Evolutionary conservation across 1,284 basidiomycete species (phyloP).

Genomic region (Irpex sp.): DNA sequence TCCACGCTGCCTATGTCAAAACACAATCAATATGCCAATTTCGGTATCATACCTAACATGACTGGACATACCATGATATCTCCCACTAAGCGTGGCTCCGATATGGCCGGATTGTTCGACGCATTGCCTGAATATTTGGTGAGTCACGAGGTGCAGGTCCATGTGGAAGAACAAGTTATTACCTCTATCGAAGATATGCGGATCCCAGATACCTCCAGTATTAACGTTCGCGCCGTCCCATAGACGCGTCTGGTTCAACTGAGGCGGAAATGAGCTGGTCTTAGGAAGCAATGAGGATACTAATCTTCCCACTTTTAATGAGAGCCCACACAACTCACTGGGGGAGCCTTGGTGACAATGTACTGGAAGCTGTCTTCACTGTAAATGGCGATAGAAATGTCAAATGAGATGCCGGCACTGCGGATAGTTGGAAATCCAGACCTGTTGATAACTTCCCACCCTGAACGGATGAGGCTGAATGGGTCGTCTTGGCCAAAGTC

Average conservation of each 20-base stretch:
- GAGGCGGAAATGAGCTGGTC: conserved; percentile 22
- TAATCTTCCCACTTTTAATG: neutral
- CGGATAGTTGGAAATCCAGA: conserved; percentile 1
- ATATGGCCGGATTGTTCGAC: conserved; percentile 21
- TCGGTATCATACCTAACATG: neutral
- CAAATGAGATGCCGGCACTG: neutral
- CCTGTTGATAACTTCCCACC: conserved; percentile 27
- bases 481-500: conserved; percentile 31
- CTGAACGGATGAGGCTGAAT: conserved; percentile 22
- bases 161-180: neutral
- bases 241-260: conserved; percentile 24
- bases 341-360: conserved; percentile 28
- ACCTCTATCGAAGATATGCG: conserved; percentile 25
- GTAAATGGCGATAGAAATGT: conserved; percentile 8
- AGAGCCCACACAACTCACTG: neutral
- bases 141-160: neutral
- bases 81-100: conserved; percentile 19
- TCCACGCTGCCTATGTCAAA: conserved; percentile 21
- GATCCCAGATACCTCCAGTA: conserved; percentile 24
- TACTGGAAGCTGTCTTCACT: conserved; percentile 29
- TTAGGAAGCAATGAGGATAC: neutral
- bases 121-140: conserved; percentile 18
- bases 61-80: conserved; percentile 20
- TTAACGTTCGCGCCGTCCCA: conserved; percentile 24
- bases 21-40: neutral